A percentile compares a stretch with the other conserved stretches of the same genome.
These are phyloP conservation scores for Solanum boliviense DNA, from an alignment of 257 asterid species.

Conservation along the genomic window DNA sequence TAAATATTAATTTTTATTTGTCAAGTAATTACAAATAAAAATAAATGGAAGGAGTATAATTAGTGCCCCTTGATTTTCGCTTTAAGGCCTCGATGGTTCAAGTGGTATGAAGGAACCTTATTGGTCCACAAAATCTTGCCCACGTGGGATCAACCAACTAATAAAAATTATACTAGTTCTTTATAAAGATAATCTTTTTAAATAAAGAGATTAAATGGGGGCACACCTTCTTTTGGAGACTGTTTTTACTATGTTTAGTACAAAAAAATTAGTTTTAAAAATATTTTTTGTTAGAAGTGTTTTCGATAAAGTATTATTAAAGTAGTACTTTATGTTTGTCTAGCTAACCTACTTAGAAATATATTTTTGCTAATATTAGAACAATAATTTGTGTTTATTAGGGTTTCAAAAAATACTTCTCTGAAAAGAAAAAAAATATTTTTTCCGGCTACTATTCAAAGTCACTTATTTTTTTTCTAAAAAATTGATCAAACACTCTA, in stretches of 20 bases:
- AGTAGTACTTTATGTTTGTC: background rate
- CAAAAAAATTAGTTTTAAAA: no score
- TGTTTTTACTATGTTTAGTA: background rate
- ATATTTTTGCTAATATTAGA: background rate
- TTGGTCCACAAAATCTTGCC: conserved; percentile 4
- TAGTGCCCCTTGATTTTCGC: background rate
- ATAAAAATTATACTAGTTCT: background rate
- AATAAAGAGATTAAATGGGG: background rate
- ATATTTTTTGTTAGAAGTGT: background rate
- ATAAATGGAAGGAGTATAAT: background rate
- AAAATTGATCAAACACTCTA: background rate
- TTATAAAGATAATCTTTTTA: background rate
- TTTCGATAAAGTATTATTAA: background rate
- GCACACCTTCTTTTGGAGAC: background rate
- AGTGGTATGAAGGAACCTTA: background rate
- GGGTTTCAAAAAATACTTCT: background rate
- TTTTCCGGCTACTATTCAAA: background rate
- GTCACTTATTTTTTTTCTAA: background rate
- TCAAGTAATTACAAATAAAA: no score
- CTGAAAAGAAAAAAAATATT: background rate
- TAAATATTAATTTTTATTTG: no score
- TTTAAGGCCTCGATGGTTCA: background rate
- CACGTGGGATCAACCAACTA: conserved; percentile 4
- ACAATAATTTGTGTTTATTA: background rate
- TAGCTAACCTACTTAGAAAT: background rate